phyloP scores from a whole-genome alignment of 176 grass and related monocot genomes.

The Carex myosuroides region DNA sequence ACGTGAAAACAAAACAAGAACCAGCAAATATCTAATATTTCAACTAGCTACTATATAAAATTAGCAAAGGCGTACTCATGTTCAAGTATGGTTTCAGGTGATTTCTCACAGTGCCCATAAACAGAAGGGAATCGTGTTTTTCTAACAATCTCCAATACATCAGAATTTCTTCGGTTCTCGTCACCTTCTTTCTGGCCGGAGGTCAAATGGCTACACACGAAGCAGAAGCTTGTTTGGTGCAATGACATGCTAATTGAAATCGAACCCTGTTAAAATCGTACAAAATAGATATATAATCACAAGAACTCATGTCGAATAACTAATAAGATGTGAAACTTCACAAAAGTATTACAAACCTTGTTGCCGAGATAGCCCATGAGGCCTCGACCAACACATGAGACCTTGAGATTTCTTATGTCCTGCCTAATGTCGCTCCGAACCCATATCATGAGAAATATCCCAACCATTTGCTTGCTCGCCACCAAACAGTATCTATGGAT shows the following conservation, averaged over 20 bases:
- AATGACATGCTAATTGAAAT: constrained; percentile 99
- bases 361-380: constrained; percentile 98
- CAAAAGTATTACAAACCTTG: constrained; percentile 49
- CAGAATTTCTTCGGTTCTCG: constrained; percentile 72
- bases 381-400: constrained; percentile 92
- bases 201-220: constrained; percentile 98
- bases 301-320: neutral
- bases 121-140: constrained; percentile 88
- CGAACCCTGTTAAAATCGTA: constrained; percentile 54
- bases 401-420: constrained; percentile 89
- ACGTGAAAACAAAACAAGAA: neutral
- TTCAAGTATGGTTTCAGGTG: constrained; percentile 85
- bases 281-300: neutral
- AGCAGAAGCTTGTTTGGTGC: constrained; percentile 99
- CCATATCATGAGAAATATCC: constrained; percentile 94
- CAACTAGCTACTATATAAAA: neutral
- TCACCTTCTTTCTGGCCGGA: constrained; percentile 98
- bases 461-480: constrained; percentile 97
- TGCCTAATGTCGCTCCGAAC: constrained; percentile 66
- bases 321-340: neutral
- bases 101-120: constrained; percentile 67
- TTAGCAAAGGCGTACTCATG: constrained; percentile 59
- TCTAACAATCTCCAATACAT: constrained; percentile 85
- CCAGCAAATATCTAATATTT: neutral
- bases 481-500: constrained; percentile 70